Percentiles rank a stretch among this genome's conserved stretches.
These are phyloP conservation scores for Albatrellus ellisii DNA, from an alignment of 768 basidiomycete genomes.

Conservation along the genomic window DNA sequence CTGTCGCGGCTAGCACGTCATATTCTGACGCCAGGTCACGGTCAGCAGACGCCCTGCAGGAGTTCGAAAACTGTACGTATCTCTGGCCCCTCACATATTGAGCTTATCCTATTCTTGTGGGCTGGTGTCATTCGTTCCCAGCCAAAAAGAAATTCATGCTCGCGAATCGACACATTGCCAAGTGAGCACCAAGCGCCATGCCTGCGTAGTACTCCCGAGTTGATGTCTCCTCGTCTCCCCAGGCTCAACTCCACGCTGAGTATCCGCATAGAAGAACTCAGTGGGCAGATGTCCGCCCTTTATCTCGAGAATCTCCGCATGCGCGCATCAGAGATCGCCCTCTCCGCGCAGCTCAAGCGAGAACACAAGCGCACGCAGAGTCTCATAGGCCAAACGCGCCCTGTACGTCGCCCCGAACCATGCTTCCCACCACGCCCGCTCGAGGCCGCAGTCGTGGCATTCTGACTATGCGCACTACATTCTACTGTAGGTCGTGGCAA, in stretches of 20 bases:
- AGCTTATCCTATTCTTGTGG: slow-evolving; percentile 13
- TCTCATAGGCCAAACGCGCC: slow-evolving; percentile 56
- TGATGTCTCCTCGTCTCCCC: slow-evolving; percentile 4
- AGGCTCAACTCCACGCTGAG: slow-evolving; percentile 85
- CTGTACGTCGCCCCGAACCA: slow-evolving; percentile 36
- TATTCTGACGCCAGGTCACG: too few relatives aligned
- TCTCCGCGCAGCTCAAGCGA: slow-evolving; percentile 63
- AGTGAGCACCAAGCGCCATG: slow-evolving; percentile 35
- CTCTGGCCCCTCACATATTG: slow-evolving; percentile 9
- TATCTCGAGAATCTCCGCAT: slow-evolving; percentile 75
- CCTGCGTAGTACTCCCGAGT: not conserved
- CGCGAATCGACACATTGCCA: slow-evolving; percentile 86
- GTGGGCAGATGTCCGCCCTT: slow-evolving; percentile 69
- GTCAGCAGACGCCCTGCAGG: slow-evolving; percentile 72
- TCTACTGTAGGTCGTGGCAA: too few relatives aligned
- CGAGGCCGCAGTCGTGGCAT: not conserved
- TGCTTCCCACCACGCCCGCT: too few relatives aligned
- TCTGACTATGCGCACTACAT: too few relatives aligned
- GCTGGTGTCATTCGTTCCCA: slow-evolving; percentile 29
- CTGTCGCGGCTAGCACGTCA: too few relatives aligned
- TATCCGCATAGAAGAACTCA: slow-evolving; percentile 73
- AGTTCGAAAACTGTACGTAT: slow-evolving; percentile 77
- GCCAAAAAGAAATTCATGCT: slow-evolving; percentile 90
- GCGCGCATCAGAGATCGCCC: slow-evolving; percentile 71
- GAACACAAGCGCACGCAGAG: slow-evolving; percentile 67